Conservation (phyloP, 2,329 filamentous ascomycete genomes). For the Blastomyces percursus region DNA sequence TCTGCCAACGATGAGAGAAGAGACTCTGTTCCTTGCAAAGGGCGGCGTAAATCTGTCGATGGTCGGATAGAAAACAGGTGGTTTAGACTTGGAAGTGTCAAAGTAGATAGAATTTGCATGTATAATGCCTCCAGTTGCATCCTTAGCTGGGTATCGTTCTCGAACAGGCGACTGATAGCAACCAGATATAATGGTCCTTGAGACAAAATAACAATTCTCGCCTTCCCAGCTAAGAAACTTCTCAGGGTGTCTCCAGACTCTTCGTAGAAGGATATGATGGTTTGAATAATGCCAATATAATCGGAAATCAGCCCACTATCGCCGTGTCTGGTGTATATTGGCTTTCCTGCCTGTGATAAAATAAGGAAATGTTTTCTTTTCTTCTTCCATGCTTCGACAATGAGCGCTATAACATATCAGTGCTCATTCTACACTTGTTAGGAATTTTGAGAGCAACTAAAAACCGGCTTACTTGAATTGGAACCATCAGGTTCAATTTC, state of each 20-base stretch:
- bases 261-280: conserved; percentile 94
- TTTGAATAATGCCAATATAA: conserved; percentile 91
- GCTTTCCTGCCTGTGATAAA: conserved; percentile 88
- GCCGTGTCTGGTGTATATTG: conserved; percentile 91
- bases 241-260: conserved; percentile 63
- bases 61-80: conserved; percentile 82
- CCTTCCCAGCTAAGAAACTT: conserved; percentile 75
- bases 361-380: conserved; percentile 98
- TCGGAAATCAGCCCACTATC: conserved; percentile 81
- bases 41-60: conserved; percentile 84
- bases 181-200: conserved; percentile 86
- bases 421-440: conserved; percentile 15
- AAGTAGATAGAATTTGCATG: conserved; percentile 93
- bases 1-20: conserved; percentile 86
- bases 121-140: conserved; percentile 87
- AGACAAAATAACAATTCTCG: conserved; percentile 74
- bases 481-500: conserved; percentile 43
- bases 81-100: conserved; percentile 77
- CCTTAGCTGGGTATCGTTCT: conserved; percentile 79
- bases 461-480: conserved; percentile 42
- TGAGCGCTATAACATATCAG: conserved; percentile 33
- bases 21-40: conserved; percentile 81
- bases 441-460: background rate
- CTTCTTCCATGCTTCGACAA: conserved; percentile 69
- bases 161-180: conserved; percentile 81